A percentile compares a stretch with the other conserved stretches of the same genome.
These are phyloP conservation scores for Pseudogymnoascus sp. DNA, from an alignment of 2,329 filamentous ascomycete genomes.

Conservation along the genomic window DNA sequence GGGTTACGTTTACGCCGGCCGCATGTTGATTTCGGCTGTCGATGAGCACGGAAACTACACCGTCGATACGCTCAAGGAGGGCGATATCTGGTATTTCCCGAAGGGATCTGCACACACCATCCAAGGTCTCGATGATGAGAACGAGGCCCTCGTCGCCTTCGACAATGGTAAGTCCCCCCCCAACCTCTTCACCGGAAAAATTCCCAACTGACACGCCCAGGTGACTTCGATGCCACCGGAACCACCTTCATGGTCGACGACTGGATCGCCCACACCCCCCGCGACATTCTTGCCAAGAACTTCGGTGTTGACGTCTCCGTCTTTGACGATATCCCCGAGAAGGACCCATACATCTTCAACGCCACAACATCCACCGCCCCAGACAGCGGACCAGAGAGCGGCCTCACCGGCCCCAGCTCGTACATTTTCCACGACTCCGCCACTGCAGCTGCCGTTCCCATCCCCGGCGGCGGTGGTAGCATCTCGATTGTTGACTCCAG, in stretches of 20 bases:
- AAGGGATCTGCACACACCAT: conserved; percentile 57
- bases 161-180: conserved; percentile 42
- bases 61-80: conserved; percentile 47
- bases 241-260: conserved; percentile 66
- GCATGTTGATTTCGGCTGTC: conserved; percentile 51
- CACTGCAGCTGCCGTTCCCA: conserved; percentile 28
- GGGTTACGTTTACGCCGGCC: conserved; percentile 54
- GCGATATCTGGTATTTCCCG: conserved; percentile 63
- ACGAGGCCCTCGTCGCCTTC: conserved; percentile 60
- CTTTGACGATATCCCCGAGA: conserved; percentile 49
- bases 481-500: conserved; percentile 58
- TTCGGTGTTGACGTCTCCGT: conserved; percentile 54
- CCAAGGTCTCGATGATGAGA: conserved; percentile 57
- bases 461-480: conserved; percentile 54
- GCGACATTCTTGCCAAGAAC: conserved; percentile 58
- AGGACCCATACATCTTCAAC: conserved; percentile 56
- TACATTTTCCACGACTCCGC: conserved; percentile 55
- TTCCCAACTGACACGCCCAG: neutral
- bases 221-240: conserved; percentile 55
- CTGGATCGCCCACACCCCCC: conserved; percentile 61
- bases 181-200: neutral
- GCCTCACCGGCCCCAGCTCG: conserved; percentile 48
- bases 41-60: conserved; percentile 53
- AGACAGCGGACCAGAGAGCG: conserved; percentile 38
- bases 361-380: conserved; percentile 42